Percentiles rank a stretch among this genome's conserved stretches.
phyloP scores from a whole-genome alignment of 2,329 filamentous ascomycete species.

The Neofusicoccum umdonicola region DNA sequence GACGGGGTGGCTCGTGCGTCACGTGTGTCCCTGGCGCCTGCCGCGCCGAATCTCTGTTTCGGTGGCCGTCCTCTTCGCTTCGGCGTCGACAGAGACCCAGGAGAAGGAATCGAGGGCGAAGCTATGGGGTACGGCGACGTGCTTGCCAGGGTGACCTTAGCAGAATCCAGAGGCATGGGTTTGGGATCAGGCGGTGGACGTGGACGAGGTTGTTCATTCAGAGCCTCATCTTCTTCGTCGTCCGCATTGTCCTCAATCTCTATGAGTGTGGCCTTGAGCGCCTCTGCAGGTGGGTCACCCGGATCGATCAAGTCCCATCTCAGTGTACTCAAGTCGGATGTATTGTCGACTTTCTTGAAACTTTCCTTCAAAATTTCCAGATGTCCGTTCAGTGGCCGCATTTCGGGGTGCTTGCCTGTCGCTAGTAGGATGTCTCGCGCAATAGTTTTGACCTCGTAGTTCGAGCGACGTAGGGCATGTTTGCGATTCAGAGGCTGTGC shows the following conservation, averaged over 20 bases:
- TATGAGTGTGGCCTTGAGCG: constrained; percentile 28
- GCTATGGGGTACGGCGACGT: background rate
- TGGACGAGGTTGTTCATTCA: background rate
- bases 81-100: background rate
- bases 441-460: constrained; percentile 61
- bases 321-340: constrained; percentile 57
- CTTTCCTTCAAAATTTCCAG: constrained; percentile 48
- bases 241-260: constrained; percentile 29
- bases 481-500: constrained; percentile 48
- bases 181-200: background rate
- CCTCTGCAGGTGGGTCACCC: constrained; percentile 43
- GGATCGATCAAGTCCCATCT: constrained; percentile 63
- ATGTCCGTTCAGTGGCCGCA: constrained; percentile 59
- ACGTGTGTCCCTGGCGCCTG: background rate
- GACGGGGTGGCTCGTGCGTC: constrained; percentile 6
- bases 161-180: background rate
- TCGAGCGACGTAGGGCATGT: constrained; percentile 48
- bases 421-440: constrained; percentile 63
- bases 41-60: background rate
- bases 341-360: constrained; percentile 44
- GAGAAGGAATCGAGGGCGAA: background rate
- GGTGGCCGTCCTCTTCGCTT: background rate
- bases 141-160: background rate
- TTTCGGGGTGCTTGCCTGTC: constrained; percentile 59
- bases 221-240: constrained; percentile 26